Conservation (phyloP, 2,329 filamentous ascomycete genomes). For the Colletotrichum coccodes region DNA sequence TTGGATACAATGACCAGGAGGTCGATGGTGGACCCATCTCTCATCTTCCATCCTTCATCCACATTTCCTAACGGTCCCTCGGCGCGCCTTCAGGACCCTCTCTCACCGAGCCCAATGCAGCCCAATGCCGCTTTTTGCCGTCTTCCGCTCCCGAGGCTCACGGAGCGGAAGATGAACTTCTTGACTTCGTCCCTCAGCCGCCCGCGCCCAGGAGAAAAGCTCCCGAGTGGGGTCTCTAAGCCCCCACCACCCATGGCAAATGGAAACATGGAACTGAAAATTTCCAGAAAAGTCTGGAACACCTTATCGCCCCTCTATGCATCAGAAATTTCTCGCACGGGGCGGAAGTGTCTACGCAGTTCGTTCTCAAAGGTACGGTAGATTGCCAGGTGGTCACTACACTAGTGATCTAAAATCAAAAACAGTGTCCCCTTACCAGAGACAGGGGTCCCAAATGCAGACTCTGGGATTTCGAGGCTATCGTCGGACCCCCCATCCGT, state of each 20-base stretch:
- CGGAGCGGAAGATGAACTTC: conserved; percentile 7
- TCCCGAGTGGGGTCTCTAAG: conserved; percentile 5
- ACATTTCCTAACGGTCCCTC: neutral
- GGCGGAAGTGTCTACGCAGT: neutral
- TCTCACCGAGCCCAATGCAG: conserved; percentile 17
- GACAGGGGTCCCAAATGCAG: neutral
- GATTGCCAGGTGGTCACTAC: neutral
- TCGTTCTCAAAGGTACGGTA: neutral
- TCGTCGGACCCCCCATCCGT: conserved; percentile 76
- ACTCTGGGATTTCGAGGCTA: conserved; percentile 2
- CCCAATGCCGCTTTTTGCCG: conserved; percentile 32
- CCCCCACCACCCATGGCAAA: neutral
- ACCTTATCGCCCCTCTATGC: neutral
- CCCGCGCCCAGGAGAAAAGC: neutral
- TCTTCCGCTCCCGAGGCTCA: conserved; percentile 6
- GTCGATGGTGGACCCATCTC: conserved; percentile 11
- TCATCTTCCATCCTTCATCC: neutral
- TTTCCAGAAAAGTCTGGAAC: conserved; percentile 23
- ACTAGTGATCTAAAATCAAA: neutral
- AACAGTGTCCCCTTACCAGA: neutral
- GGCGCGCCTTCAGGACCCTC: neutral
- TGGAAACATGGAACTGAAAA: neutral
- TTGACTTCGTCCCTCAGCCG: neutral
- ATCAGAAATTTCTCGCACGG: neutral
- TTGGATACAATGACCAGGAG: neutral